Evolutionary conservation across 129 eudicot genomes (phyloP).

Genomic region (Flaveria linearis): DNA sequence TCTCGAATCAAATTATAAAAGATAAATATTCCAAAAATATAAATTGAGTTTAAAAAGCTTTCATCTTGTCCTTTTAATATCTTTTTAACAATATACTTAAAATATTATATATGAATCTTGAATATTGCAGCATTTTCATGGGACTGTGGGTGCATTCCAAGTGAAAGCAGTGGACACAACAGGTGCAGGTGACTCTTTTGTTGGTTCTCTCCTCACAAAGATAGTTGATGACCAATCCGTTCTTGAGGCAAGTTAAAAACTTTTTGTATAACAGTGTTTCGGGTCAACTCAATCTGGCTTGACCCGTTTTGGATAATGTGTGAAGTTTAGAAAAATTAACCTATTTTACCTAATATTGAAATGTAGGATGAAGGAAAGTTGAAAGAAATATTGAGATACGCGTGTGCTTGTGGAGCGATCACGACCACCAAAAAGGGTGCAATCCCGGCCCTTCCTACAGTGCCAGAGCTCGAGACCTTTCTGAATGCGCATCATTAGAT

Average conservation of each 20-base stretch:
- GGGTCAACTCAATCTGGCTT: background rate
- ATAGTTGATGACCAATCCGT: slow-evolving; percentile 71
- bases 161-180: slow-evolving; percentile 94
- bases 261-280: background rate
- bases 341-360: background rate
- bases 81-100: background rate
- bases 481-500: slow-evolving; percentile 35
- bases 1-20: slow-evolving; percentile 8
- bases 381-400: slow-evolving; percentile 62
- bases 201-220: slow-evolving; percentile 85
- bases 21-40: background rate
- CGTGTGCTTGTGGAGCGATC: slow-evolving; percentile 97
- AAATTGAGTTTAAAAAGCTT: slow-evolving; percentile 1
- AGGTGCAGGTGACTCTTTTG: slow-evolving; percentile 96
- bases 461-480: slow-evolving; percentile 53
- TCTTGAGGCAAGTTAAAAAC: slow-evolving; percentile 44
- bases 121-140: slow-evolving; percentile 63
- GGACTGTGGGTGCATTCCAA: slow-evolving; percentile 57
- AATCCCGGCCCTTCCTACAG: slow-evolving; percentile 91
- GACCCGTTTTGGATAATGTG: background rate
- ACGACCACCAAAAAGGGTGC: slow-evolving; percentile 98
- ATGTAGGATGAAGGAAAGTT: slow-evolving; percentile 66
- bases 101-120: background rate
- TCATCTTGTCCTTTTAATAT: background rate
- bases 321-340: background rate